phyloP scores from a whole-genome alignment of 805 yeast species.

The Metschnikowia lunata region DNA sequence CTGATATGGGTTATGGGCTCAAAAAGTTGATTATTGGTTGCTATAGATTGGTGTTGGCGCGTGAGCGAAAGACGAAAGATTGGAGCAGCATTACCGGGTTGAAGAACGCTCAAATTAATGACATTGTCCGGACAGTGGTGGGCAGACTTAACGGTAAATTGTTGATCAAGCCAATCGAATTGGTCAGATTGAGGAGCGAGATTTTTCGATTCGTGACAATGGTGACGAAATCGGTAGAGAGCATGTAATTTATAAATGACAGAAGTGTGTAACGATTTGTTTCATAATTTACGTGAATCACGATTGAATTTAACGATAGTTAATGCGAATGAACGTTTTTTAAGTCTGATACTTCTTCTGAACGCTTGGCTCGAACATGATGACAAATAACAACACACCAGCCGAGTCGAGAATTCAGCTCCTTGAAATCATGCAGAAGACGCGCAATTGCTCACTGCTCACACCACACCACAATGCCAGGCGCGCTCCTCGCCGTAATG shows the following conservation, averaged over 20 bases:
- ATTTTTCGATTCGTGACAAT: slow-evolving; percentile 40
- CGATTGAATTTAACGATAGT: not conserved
- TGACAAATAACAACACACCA: too few species aligned
- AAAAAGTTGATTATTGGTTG: slow-evolving; percentile 41
- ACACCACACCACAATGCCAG: too few species aligned
- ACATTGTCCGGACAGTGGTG: slow-evolving; percentile 32
- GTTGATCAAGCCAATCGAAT: slow-evolving; percentile 33
- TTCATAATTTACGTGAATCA: not conserved
- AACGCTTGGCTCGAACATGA: too few species aligned
- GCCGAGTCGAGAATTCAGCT: too few species aligned
- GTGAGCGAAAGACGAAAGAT: slow-evolving; percentile 26
- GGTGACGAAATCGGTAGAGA: slow-evolving; percentile 29
- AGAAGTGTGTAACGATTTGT: too few species aligned
- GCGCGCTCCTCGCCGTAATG: too few species aligned
- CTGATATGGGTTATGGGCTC: slow-evolving; percentile 41
- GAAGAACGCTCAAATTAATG: slow-evolving; percentile 31
- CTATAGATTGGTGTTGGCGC: slow-evolving; percentile 34
- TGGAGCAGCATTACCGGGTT: slow-evolving; percentile 39
- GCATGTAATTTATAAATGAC: not conserved
- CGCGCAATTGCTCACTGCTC: too few species aligned
- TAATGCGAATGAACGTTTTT: too few species aligned
- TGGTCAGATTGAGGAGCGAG: slow-evolving; percentile 35
- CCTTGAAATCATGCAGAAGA: too few species aligned
- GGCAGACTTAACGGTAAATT: slow-evolving; percentile 40
- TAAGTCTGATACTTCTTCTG: too few species aligned